Conservation (phyloP, 108 stramenopile genomes). For the Cyclotella kingstonii region DNA sequence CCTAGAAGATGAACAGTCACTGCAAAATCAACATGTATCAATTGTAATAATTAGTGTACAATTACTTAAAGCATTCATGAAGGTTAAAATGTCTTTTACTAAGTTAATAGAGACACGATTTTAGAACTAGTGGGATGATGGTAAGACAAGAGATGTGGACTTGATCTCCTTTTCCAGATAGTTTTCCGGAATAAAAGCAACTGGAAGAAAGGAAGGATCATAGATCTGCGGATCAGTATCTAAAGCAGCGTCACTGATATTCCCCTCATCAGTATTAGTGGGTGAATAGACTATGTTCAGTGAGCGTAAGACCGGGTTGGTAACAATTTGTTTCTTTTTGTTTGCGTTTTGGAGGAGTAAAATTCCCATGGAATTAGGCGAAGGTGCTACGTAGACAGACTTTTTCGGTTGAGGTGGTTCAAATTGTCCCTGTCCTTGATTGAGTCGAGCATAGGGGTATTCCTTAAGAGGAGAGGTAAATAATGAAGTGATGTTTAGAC, state of each 20-base stretch:
- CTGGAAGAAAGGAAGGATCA: conserved; percentile 64
- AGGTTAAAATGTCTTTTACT: too few species aligned
- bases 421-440: conserved; percentile 72
- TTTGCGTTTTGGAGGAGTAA: conserved; percentile 61
- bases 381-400: conserved; percentile 74
- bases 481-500: conserved; percentile 1
- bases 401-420: conserved; percentile 77
- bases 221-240: conserved; percentile 22
- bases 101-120: too few species aligned
- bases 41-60: too few species aligned
- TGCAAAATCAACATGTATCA: too few species aligned
- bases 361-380: conserved; percentile 79
- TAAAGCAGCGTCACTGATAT: not conserved
- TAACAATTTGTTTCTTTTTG: conserved; percentile 48
- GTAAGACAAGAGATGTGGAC: conserved; percentile 9
- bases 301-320: conserved; percentile 57
- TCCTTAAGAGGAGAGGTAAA: conserved; percentile 15
- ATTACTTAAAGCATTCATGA: too few species aligned
- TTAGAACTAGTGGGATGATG: too few species aligned
- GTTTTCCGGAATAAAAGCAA: conserved; percentile 47
- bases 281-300: conserved; percentile 80
- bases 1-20: not conserved
- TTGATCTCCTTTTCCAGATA: conserved; percentile 59
- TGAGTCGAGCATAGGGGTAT: conserved; percentile 76
- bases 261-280: conserved; percentile 16